Evolutionary conservation across 2,329 filamentous ascomycete genomes (phyloP).

Genomic region (Ustulina deusta): DNA sequence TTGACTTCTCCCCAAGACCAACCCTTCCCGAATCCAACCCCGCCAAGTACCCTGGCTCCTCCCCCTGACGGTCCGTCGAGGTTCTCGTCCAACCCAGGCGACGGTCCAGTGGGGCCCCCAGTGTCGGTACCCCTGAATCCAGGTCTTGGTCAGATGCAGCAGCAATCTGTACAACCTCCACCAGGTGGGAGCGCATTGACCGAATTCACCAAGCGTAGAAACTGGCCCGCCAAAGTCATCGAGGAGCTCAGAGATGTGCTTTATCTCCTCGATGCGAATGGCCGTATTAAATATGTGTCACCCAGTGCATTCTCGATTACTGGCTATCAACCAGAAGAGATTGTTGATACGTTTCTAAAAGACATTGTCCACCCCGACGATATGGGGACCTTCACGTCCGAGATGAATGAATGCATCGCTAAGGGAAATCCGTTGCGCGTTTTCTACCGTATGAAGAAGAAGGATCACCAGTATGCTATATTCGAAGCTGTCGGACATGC

Average conservation of each 20-base stretch:
- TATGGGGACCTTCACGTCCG: constrained; percentile 81
- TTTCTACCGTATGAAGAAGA: constrained; percentile 85
- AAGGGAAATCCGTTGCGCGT: constrained; percentile 83
- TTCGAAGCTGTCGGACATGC: constrained; percentile 95
- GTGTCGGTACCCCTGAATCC: constrained; percentile 46
- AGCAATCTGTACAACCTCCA: constrained; percentile 33
- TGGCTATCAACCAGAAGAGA: constrained; percentile 77
- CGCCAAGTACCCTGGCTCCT: constrained; percentile 41
- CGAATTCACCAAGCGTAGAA: constrained; percentile 70
- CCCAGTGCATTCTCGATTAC: constrained; percentile 80
- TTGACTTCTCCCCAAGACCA: constrained; percentile 43
- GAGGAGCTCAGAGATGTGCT: constrained; percentile 91
- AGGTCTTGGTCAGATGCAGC: constrained; percentile 49
- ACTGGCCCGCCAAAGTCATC: constrained; percentile 90
- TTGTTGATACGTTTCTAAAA: constrained; percentile 80
- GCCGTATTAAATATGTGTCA: constrained; percentile 87
- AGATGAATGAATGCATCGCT: constrained; percentile 90
- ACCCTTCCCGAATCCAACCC: constrained; percentile 39
- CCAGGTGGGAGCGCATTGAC: constrained; percentile 61
- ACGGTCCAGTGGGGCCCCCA: constrained; percentile 41
- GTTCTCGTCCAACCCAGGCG: constrained; percentile 43
- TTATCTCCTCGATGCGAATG: constrained; percentile 86
- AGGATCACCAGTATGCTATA: constrained; percentile 78
- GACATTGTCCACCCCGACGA: constrained; percentile 91
- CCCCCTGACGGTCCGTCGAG: constrained; percentile 40